phyloP scores from a whole-genome alignment of 176 grass and related monocot genomes.

The Oropetium thomaeum region DNA sequence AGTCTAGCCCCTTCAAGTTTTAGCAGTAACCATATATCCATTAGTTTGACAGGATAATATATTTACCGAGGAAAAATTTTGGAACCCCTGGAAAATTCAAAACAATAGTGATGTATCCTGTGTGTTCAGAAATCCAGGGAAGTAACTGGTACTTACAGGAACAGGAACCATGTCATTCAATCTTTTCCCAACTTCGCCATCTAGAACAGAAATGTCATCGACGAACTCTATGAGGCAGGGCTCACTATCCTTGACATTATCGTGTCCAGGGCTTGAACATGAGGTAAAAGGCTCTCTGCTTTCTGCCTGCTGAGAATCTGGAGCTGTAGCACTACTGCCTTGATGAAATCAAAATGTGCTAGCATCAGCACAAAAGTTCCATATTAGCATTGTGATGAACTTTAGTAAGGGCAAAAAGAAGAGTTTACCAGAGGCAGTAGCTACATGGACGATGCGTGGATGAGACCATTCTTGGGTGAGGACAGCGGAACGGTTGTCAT shows the following conservation, averaged over 20 bases:
- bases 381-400: not conserved
- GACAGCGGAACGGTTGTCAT: conserved; percentile 45
- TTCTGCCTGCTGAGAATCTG: conserved; percentile 15
- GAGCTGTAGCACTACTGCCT: not conserved
- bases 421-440: conserved; percentile 28
- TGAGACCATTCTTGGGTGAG: conserved; percentile 60
- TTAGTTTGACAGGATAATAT: not conserved
- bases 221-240: conserved; percentile 28
- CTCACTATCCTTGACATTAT: conserved; percentile 11
- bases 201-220: conserved; percentile 49
- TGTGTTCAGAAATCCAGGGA: not conserved
- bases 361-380: not conserved
- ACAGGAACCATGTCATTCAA: conserved; percentile 70
- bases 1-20: not conserved
- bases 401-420: too few species aligned
- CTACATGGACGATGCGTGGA: conserved; percentile 3
- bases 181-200: conserved; percentile 77
- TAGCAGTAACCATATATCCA: not conserved
- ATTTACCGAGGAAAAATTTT: not conserved
- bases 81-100: not conserved
- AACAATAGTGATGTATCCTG: not conserved
- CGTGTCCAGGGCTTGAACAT: conserved; percentile 40
- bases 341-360: not conserved
- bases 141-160: conserved; percentile 53
- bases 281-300: conserved; percentile 27